Evolutionary conservation across 2,329 filamentous ascomycete genomes (phyloP).

Genomic region (Sordariomycetes sp.): DNA sequence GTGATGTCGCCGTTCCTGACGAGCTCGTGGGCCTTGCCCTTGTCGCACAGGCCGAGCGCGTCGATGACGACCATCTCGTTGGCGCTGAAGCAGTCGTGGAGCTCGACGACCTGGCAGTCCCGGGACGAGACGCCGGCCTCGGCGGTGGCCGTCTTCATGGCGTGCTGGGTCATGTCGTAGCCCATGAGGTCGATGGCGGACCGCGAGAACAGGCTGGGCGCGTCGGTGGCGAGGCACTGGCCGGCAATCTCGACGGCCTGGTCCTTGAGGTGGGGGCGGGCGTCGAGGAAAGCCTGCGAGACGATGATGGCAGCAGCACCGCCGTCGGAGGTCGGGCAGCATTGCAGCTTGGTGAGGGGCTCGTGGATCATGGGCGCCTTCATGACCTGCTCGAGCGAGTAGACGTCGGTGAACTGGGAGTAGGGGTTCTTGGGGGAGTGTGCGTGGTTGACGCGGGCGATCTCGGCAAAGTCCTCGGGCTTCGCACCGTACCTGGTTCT

Average conservation of each 20-base stretch:
- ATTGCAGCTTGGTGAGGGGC: conserved; percentile 95
- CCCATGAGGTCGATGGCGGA: conserved; percentile 85
- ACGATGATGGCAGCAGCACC: conserved; percentile 83
- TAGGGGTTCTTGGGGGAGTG: conserved; percentile 92
- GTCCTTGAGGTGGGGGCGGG: conserved; percentile 68
- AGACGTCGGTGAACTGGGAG: conserved; percentile 93
- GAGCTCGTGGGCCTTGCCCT: conserved; percentile 85
- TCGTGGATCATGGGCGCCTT: conserved; percentile 69
- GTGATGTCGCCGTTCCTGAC: conserved; percentile 84
- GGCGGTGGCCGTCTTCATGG: conserved; percentile 57
- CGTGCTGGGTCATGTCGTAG: conserved; percentile 71
- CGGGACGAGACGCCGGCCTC: conserved; percentile 62
- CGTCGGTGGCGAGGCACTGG: conserved; percentile 80
- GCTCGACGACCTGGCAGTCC: conserved; percentile 77
- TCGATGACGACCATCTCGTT: conserved; percentile 92
- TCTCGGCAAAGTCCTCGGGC: conserved; percentile 84
- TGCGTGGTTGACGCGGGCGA: conserved; percentile 83
- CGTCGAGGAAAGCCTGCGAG: conserved; percentile 79
- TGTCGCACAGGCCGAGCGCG: conserved; percentile 67
- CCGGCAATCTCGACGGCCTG: conserved; percentile 87
- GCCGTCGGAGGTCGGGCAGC: conserved; percentile 92
- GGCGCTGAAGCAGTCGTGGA: conserved; percentile 94
- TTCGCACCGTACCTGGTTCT: conserved; percentile 67
- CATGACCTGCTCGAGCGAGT: conserved; percentile 76
- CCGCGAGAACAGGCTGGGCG: conserved; percentile 66